A percentile compares a stretch with the other conserved stretches of the same genome.
Evolutionary conservation across 2,329 filamentous ascomycete genomes (phyloP).

Genomic region (Colletotrichum endophyticum): DNA sequence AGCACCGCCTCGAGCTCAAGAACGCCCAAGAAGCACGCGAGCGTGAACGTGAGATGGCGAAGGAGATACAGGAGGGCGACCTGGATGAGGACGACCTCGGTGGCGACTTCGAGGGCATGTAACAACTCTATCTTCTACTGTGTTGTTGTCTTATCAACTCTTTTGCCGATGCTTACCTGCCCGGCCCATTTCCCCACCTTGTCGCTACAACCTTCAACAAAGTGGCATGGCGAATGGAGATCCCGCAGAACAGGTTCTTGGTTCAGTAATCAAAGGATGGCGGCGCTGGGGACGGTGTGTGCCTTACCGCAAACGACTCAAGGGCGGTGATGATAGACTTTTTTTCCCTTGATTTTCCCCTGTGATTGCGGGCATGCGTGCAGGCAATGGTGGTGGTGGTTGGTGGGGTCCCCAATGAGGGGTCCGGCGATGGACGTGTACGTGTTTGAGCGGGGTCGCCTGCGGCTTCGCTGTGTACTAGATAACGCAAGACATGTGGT

Average conservation of each 20-base stretch:
- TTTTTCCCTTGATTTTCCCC: not conserved
- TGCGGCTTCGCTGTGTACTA: slow-evolving; percentile 8
- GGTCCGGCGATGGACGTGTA: not conserved
- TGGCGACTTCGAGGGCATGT: slow-evolving; percentile 96
- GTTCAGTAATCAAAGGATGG: not conserved
- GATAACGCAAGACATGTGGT: slow-evolving; percentile 16
- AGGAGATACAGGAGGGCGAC: slow-evolving; percentile 98
- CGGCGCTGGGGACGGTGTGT: not conserved
- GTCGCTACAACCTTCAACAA: not conserved
- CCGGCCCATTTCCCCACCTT: not conserved
- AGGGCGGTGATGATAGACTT: slow-evolving; percentile 13
- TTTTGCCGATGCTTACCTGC: not conserved
- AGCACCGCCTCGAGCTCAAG: slow-evolving; percentile 95
- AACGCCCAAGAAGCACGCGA: slow-evolving; percentile 98
- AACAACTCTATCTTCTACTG: slow-evolving; percentile 37
- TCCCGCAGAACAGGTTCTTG: not conserved
- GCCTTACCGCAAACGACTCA: not conserved
- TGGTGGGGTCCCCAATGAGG: not conserved
- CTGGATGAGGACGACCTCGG: slow-evolving; percentile 95
- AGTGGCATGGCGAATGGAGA: not conserved
- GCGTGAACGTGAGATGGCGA: slow-evolving; percentile 93
- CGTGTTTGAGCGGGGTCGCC: not conserved
- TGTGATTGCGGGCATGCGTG: not conserved
- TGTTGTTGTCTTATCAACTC: slow-evolving; percentile 13
- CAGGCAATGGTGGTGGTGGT: not conserved